phyloP scores from a whole-genome alignment of 2,329 filamentous ascomycete genomes.

The Colletotrichum sp. region DNA sequence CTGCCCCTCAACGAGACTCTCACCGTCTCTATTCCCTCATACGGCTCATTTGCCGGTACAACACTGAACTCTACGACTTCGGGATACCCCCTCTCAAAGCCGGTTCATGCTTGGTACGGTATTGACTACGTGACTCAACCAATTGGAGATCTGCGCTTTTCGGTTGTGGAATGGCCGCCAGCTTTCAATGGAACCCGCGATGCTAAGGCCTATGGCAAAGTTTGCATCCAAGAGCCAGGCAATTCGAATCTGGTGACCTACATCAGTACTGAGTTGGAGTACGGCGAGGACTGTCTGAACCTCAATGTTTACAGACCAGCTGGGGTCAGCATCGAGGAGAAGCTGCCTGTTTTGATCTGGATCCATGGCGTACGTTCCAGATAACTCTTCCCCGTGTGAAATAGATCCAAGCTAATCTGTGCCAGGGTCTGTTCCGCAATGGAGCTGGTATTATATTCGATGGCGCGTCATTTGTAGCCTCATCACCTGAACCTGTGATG shows the following conservation, averaged over 20 bases:
- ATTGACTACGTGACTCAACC: constrained; percentile 2
- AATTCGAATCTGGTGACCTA: constrained; percentile 3
- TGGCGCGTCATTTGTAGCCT: constrained; percentile 26
- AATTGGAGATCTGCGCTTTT: neutral
- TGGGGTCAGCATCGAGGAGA: neutral
- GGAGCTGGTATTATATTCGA: constrained; percentile 16
- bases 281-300: constrained; percentile 16
- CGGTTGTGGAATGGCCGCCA: neutral
- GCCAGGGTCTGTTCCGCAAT: neutral
- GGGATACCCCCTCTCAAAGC: neutral
- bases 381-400: accelerated
- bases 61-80: neutral
- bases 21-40: neutral
- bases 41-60: neutral
- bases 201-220: neutral
- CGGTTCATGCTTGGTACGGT: constrained; percentile 2
- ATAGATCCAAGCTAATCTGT: accelerated
- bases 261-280: neutral
- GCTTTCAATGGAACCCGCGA: neutral
- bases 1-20: neutral
- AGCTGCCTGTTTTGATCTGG: constrained; percentile 24
- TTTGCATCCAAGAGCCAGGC: constrained; percentile 1
- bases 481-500: constrained; percentile 27
- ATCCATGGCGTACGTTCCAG: constrained; percentile 3
- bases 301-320: constrained; percentile 11